Conservation (phyloP, 306 rosid species). For the Argentina anserina region DNA sequence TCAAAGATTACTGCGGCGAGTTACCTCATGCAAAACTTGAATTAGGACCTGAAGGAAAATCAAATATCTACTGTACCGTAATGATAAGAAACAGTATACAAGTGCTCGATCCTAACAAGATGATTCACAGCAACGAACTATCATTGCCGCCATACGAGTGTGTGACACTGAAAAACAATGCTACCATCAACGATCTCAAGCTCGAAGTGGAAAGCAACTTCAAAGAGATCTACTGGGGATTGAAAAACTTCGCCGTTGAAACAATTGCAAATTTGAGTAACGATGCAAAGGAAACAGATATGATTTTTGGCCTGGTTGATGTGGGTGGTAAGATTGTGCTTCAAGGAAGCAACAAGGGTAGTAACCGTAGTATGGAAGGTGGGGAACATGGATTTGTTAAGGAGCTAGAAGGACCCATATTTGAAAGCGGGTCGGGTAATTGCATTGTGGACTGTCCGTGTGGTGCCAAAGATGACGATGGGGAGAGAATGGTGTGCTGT, state of each 20-base stretch:
- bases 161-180: conserved; percentile 40
- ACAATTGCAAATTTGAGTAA: conserved; percentile 33
- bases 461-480: conserved; percentile 84
- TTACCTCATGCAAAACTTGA: conserved; percentile 41
- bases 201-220: conserved; percentile 62
- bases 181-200: conserved; percentile 63
- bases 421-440: conserved; percentile 38
- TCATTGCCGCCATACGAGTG: conserved; percentile 57
- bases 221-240: conserved; percentile 68
- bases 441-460: conserved; percentile 54
- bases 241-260: conserved; percentile 59
- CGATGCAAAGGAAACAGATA: conserved; percentile 38
- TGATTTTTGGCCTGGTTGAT: conserved; percentile 52
- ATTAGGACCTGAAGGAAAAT: conserved; percentile 40
- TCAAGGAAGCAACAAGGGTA: conserved; percentile 37
- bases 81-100: conserved; percentile 29
- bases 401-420: conserved; percentile 12
- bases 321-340: conserved; percentile 57
- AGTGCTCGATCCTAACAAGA: not conserved
- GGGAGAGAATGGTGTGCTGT: conserved; percentile 74
- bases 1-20: conserved; percentile 49
- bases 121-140: not conserved
- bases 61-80: conserved; percentile 48
- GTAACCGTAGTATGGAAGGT: conserved; percentile 7
- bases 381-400: not conserved